Base-by-base conservation (phyloP, 108 stramenopile genomes). In the Cyclotella choctawhatcheeana region DNA sequence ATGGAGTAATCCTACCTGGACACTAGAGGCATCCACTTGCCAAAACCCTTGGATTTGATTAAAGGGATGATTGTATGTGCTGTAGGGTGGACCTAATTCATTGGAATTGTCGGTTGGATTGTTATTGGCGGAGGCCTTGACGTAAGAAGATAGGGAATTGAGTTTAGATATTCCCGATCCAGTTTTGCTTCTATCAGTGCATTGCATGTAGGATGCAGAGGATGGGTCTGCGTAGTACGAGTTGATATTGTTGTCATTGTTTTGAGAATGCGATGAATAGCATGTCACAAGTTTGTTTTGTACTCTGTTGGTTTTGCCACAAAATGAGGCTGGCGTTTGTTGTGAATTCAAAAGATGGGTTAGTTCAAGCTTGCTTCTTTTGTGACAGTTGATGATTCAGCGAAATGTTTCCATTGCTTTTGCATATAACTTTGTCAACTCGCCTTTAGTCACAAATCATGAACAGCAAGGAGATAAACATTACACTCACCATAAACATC, bases 31-130 rank as follows among this genome's bases (percentile, higher is more conserved):
- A 56, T 87, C 86, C 0, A 91, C 86, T 77, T 91, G 90, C 88
- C 90, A 91, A 25, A 89, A 66, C 6, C 84, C 86, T 72, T 91
- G 90, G 17, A 88, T 79, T 70, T 84, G 86, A 62, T 86, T 89
- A 65, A 91, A 84, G 5, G 90, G 90, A 70, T 82, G 84, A 40
- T 73, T 47, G 37, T 69, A 73, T 22, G 56, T 56, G 27, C 80
- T 73, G 25, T 58, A 74, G 13, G 88, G 90, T 52, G 88, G 90
- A 12, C 90, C 90, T 17, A 91, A 60, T 18, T 32, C 47, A 34
- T 72, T 45, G 14, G 51, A 58, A 48, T 70, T 59, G 47, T 91
- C 81, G 24, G 90, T 76, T 5, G 90, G 60, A 25, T 85, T 75
- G 63, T 88, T 88, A 68, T 91, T 91, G 67, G 90, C 76, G 60